Base-by-base conservation (phyloP, 2,329 filamentous ascomycete genomes). In the Zasmidium angulare region DNA sequence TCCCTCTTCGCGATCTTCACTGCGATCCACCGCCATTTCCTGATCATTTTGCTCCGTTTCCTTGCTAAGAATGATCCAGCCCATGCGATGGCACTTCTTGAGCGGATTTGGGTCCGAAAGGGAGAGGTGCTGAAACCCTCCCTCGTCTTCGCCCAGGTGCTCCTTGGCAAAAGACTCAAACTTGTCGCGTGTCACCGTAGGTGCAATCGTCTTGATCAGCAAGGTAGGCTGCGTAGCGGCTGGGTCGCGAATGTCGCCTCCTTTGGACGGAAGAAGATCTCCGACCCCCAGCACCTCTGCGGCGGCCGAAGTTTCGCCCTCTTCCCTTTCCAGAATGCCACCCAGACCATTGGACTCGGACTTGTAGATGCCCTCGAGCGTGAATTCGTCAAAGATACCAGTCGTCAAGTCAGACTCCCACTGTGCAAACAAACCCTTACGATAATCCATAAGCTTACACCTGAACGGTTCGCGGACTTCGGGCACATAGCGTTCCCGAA, bases 181-280 rank as follows among this genome's bases (percentile, higher is more conserved):
- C 70, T 97, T 98, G 52, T 90, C 87, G 43, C 95, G 89, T 70
- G 91, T 96, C 63, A 99, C 95, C 60, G 96, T 96, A 7, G 95
- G 95, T 3, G 95, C 93, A 70, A 99, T 92, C 0, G 95, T 99
- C 80, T 99, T 99, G 81, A 99, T 97, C 50, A 99, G 85, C 19
- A 99, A 82, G 0, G 96, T 96, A 14, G 95, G 95, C 74, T 96
- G 91, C 66, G 89, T 87, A 29, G 95, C 84, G 51, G 89, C 90
- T 66, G 96, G 93, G 71, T 99, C 95, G 40, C 91, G 87, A 53
- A 98, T 84, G 65, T 98, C 93, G 51, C 90, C 91, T 24, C 90
- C 91, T 65, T 86, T 86, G 46, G 87, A 88, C 31, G 95, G 92
- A 14, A 98, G 85, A 51, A 98, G 81, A 74, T 98, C 95, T 50